A percentile compares a stretch with the other conserved stretches of the same genome.
Evolutionary conservation across 768 basidiomycete species (phyloP).

Genomic region (Myochromella boudieri): DNA sequence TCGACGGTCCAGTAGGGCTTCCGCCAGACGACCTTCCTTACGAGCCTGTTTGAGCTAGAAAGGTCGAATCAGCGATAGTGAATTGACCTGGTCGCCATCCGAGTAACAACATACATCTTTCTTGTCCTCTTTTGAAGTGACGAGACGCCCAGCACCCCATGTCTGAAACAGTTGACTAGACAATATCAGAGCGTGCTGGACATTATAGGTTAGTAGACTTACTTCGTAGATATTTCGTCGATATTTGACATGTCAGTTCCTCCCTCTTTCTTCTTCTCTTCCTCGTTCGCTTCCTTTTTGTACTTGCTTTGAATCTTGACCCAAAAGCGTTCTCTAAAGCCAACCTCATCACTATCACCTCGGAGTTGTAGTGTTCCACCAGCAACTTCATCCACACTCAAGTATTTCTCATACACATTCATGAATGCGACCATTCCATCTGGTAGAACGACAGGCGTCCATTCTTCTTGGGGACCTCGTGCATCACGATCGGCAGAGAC

Average conservation of each 20-base stretch:
- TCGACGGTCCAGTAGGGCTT: slow-evolving; percentile 76
- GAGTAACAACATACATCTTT: slow-evolving; percentile 54
- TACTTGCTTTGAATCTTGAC: slow-evolving; percentile 89
- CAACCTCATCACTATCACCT: slow-evolving; percentile 84
- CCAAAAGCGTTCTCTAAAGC: slow-evolving; percentile 85
- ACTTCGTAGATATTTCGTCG: slow-evolving; percentile 79
- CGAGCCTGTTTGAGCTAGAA: slow-evolving; percentile 71
- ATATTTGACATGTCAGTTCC: slow-evolving; percentile 49
- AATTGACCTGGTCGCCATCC: slow-evolving; percentile 2
- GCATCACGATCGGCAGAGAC: slow-evolving; percentile 86
- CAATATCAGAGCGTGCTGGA: slow-evolving; percentile 4
- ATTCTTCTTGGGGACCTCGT: slow-evolving; percentile 91
- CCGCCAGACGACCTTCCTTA: slow-evolving; percentile 79
- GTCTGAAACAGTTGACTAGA: slow-evolving; percentile 71
- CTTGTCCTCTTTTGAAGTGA: slow-evolving; percentile 71
- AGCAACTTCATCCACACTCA: slow-evolving; percentile 83
- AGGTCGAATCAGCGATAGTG: slow-evolving; percentile 2
- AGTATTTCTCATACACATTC: slow-evolving; percentile 88
- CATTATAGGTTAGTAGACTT: slow-evolving; percentile 26
- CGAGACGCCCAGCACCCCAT: slow-evolving; percentile 79
- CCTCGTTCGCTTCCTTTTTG: slow-evolving; percentile 78
- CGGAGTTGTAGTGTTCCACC: slow-evolving; percentile 77
- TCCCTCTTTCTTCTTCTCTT: slow-evolving; percentile 71
- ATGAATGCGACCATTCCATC: slow-evolving; percentile 88
- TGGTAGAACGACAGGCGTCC: slow-evolving; percentile 80